A percentile compares a stretch with the other conserved stretches of the same genome.
Conservation (phyloP, 352 stramenopile genomes). For the Globisporangium okanoganense region DNA sequence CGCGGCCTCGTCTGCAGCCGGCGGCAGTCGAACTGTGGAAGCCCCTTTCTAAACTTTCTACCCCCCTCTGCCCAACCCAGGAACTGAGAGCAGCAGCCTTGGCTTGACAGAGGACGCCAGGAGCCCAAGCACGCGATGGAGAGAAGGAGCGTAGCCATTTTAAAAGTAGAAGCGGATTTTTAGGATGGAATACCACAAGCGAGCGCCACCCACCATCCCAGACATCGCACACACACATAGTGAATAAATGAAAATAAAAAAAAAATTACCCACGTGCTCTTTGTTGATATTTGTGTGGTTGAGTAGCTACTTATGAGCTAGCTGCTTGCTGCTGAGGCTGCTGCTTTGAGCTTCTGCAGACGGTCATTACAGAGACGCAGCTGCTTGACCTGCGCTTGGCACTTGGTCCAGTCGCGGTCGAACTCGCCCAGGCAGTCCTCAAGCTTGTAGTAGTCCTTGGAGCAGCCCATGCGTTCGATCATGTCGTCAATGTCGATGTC, state of each 20-base stretch:
- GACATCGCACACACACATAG: background rate
- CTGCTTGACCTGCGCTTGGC: conserved; percentile 73
- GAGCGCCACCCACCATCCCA: background rate
- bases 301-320: too few species aligned
- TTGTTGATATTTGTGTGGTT: background rate
- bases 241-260: conserved; percentile 1
- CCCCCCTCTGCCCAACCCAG: background rate
- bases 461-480: conserved; percentile 82
- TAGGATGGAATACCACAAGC: background rate
- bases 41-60: conserved; percentile 45
- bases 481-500: conserved; percentile 82
- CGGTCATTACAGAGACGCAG: conserved; percentile 78
- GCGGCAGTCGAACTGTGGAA: conserved; percentile 59
- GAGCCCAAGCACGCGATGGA: conserved; percentile 1
- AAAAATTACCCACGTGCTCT: background rate
- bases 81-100: background rate
- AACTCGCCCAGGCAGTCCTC: conserved; percentile 81
- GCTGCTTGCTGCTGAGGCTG: conserved; percentile 12
- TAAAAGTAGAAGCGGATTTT: background rate
- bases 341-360: conserved; percentile 40
- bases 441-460: conserved; percentile 83
- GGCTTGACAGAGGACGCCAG: background rate
- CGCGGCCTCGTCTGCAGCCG: conserved; percentile 13
- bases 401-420: conserved; percentile 86
- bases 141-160: background rate